Conservation (phyloP, 805 yeast genomes). For the Suhomyces faveliae region DNA sequence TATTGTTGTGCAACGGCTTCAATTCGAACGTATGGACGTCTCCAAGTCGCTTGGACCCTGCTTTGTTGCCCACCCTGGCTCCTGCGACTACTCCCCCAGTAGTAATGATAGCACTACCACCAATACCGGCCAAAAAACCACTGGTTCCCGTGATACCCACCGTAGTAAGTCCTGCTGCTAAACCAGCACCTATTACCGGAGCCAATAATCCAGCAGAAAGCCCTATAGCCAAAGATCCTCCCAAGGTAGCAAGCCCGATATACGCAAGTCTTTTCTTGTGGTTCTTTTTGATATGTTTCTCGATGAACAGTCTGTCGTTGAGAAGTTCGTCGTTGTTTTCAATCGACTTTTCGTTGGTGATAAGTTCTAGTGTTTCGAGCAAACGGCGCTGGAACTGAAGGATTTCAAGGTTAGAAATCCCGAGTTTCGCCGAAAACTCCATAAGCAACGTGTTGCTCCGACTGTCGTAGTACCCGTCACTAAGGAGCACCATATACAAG, state of each 20-base stretch:
- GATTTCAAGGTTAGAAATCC: slow-evolving; percentile 63
- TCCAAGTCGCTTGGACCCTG: slow-evolving; percentile 85
- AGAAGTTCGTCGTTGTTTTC: slow-evolving; percentile 71
- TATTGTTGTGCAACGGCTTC: slow-evolving; percentile 87
- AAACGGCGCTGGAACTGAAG: slow-evolving; percentile 87
- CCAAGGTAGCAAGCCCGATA: slow-evolving; percentile 92
- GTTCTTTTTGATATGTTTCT: slow-evolving; percentile 64
- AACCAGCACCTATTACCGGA: slow-evolving; percentile 97
- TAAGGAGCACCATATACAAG: slow-evolving; percentile 70
- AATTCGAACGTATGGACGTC: slow-evolving; percentile 93
- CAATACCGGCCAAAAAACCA: slow-evolving; percentile 92
- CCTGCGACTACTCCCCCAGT: slow-evolving; percentile 90
- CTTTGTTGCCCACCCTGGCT: slow-evolving; percentile 79
- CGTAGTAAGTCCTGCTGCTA: slow-evolving; percentile 95
- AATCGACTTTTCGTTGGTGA: slow-evolving; percentile 44
- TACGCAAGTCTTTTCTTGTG: slow-evolving; percentile 71
- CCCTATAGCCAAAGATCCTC: slow-evolving; percentile 93
- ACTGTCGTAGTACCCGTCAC: slow-evolving; percentile 86
- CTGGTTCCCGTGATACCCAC: slow-evolving; percentile 93
- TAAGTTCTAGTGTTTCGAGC: slow-evolving; percentile 86
- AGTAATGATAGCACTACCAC: slow-evolving; percentile 93
- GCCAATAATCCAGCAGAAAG: slow-evolving; percentile 93
- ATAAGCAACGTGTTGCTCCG: slow-evolving; percentile 81
- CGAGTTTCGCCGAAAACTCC: slow-evolving; percentile 61
- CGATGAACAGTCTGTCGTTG: slow-evolving; percentile 76